These are phyloP conservation scores for Henckelia pumila DNA, from an alignment of 257 asterid genomes.

Conservation along the genomic window DNA sequence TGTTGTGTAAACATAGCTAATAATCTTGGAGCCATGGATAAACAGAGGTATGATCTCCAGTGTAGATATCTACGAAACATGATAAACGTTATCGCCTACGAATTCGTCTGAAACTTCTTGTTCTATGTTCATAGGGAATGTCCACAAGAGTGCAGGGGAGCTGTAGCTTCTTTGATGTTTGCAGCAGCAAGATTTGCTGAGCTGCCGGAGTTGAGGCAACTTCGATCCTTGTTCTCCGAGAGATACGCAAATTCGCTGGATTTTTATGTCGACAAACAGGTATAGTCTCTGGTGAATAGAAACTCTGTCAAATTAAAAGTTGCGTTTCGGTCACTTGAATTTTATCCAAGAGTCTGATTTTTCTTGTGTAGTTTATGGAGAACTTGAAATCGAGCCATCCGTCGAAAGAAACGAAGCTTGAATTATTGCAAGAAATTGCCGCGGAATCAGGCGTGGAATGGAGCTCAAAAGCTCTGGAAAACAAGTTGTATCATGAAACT, in stretches of 20 bases:
- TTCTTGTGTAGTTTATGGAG: conserved; percentile 36
- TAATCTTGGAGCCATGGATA: conserved; percentile 35
- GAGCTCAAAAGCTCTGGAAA: conserved; percentile 41
- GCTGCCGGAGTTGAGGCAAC: conserved; percentile 50
- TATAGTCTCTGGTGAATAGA: conserved; percentile 3
- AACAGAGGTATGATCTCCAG: conserved; percentile 29
- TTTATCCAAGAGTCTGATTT: neutral
- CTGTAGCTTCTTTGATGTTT: conserved; percentile 43
- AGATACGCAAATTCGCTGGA: conserved; percentile 42
- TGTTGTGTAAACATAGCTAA: conserved; percentile 29
- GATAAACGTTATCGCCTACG: too few relatives aligned
- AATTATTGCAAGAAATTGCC: conserved; percentile 44
- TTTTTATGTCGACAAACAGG: conserved; percentile 39
- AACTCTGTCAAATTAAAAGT: neutral
- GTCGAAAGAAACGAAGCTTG: conserved; percentile 39
- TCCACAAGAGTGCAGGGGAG: conserved; percentile 55
- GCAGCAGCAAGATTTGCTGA: conserved; percentile 57
- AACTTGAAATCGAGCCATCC: conserved; percentile 34
- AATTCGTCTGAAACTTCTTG: neutral
- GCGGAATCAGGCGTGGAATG: conserved; percentile 35
- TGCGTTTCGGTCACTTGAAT: neutral
- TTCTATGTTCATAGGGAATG: conserved; percentile 37
- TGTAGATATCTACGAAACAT: neutral
- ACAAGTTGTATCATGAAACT: conserved; percentile 28
- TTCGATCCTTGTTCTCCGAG: conserved; percentile 37